Evolutionary conservation across 2,329 filamentous ascomycete genomes (phyloP).

Genomic region (Coniochaeta sp.): DNA sequence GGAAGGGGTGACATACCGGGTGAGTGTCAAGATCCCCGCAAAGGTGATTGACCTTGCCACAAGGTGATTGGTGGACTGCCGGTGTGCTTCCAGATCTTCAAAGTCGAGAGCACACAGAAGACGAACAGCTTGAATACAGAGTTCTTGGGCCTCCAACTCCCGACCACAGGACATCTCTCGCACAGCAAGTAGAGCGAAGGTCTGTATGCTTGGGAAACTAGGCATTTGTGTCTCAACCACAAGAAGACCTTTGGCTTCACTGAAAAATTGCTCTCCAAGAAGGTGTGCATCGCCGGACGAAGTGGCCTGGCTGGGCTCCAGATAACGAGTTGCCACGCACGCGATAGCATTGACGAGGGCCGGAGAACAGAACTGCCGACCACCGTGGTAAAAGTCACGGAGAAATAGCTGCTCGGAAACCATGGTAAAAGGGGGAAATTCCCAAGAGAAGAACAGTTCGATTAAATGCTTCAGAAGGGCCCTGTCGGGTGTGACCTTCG

Average conservation of each 20-base stretch:
- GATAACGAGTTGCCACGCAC: slow-evolving; percentile 12
- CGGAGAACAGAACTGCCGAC: slow-evolving; percentile 36
- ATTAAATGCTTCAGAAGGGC: background rate
- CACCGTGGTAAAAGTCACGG: slow-evolving; percentile 33
- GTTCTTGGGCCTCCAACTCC: background rate
- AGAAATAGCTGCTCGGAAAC: slow-evolving; percentile 39
- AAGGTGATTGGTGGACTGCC: background rate
- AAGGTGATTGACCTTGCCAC: background rate
- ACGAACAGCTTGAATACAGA: background rate
- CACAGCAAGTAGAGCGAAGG: background rate
- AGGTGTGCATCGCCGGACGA: background rate
- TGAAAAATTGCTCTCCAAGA: background rate
- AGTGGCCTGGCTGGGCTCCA: background rate
- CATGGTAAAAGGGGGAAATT: slow-evolving; percentile 41
- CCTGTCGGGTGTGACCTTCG: background rate
- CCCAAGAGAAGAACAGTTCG: slow-evolving; percentile 37
- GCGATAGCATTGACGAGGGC: slow-evolving; percentile 31
- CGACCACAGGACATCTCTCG: background rate
- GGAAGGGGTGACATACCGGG: background rate
- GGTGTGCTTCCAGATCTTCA: background rate
- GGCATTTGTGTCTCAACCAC: background rate
- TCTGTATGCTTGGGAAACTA: background rate
- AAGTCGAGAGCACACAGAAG: background rate
- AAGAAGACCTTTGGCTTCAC: background rate
- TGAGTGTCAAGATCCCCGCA: background rate